Percentiles rank a stretch among this genome's conserved stretches.
These are phyloP conservation scores for Stramenopiles sp. DNA, from an alignment of 352 stramenopile genomes.

Conservation along the genomic window DNA sequence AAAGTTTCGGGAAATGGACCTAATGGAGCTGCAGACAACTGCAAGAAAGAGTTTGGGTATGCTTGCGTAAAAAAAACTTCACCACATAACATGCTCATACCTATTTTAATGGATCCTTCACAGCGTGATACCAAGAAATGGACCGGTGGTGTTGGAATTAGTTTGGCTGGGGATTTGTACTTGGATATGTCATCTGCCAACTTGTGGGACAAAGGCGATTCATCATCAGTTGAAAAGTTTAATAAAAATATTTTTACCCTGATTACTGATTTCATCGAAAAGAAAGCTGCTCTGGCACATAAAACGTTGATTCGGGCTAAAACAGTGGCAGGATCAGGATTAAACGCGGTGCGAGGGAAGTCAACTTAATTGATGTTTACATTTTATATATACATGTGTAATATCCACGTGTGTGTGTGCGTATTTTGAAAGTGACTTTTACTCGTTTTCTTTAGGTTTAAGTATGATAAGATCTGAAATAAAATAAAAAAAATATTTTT, in stretches of 20 bases:
- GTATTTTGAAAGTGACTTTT: no score
- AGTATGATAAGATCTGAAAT: no score
- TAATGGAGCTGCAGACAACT: not conserved
- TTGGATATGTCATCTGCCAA: not conserved
- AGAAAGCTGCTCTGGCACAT: no score
- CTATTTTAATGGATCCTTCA: not conserved
- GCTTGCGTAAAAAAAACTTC: not conserved
- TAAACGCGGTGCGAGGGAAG: no score
- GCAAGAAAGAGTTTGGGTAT: not conserved
- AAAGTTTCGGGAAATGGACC: not conserved
- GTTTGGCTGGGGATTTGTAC: not conserved
- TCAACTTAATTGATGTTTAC: no score
- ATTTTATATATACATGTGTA: no score
- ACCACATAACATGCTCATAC: not conserved
- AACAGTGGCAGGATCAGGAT: no score
- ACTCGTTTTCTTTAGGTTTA: no score
- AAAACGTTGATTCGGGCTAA: no score
- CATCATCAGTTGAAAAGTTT: not conserved
- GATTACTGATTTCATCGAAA: no score
- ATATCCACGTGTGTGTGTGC: no score
- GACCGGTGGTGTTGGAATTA: not conserved
- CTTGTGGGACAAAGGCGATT: not conserved
- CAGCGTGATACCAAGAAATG: not conserved
- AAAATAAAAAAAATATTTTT: no score
- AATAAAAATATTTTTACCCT: not conserved